phyloP scores from a whole-genome alignment of 768 basidiomycete species.

The Xerocomellus intermedius region DNA sequence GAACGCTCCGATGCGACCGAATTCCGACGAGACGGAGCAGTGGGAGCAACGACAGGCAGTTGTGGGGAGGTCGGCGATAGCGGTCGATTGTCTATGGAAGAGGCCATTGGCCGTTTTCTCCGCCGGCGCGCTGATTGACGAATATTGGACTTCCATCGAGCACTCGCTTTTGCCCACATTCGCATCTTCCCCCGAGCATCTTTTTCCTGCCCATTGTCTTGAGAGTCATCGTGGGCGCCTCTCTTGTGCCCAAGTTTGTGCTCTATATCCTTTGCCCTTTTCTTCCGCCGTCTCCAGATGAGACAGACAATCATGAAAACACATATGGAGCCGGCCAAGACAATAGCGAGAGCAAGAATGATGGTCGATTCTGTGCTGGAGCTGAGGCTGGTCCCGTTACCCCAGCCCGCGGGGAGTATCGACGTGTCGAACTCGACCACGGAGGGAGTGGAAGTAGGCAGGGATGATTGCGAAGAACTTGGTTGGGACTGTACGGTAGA shows the following conservation, averaged over 20 bases:
- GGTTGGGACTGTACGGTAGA: background rate
- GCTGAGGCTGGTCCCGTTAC: slow-evolving; percentile 12
- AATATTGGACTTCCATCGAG: slow-evolving; percentile 66
- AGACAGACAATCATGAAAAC: slow-evolving; percentile 60
- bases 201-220: slow-evolving; percentile 39
- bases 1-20: slow-evolving; percentile 27
- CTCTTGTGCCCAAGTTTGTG: slow-evolving; percentile 37
- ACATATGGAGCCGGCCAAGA: slow-evolving; percentile 60
- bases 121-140: slow-evolving; percentile 62
- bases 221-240: slow-evolving; percentile 24
- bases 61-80: slow-evolving; percentile 22
- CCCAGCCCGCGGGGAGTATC: slow-evolving; percentile 58
- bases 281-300: slow-evolving; percentile 50
- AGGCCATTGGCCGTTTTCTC: slow-evolving; percentile 24
- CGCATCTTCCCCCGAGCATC: slow-evolving; percentile 52
- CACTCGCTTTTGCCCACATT: slow-evolving; percentile 63
- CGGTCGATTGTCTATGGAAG: slow-evolving; percentile 10
- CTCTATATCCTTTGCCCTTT: slow-evolving; percentile 50
- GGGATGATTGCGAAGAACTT: slow-evolving; percentile 9
- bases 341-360: slow-evolving; percentile 58
- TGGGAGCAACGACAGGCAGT: background rate
- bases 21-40: slow-evolving; percentile 25
- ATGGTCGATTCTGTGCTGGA: slow-evolving; percentile 40
- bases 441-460: slow-evolving; percentile 14
- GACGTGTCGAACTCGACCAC: slow-evolving; percentile 23